Percentiles rank a stretch among this genome's conserved stretches.
phyloP scores from a whole-genome alignment of 495 filamentous ascomycete species.

The Hypoxylon perforatum region DNA sequence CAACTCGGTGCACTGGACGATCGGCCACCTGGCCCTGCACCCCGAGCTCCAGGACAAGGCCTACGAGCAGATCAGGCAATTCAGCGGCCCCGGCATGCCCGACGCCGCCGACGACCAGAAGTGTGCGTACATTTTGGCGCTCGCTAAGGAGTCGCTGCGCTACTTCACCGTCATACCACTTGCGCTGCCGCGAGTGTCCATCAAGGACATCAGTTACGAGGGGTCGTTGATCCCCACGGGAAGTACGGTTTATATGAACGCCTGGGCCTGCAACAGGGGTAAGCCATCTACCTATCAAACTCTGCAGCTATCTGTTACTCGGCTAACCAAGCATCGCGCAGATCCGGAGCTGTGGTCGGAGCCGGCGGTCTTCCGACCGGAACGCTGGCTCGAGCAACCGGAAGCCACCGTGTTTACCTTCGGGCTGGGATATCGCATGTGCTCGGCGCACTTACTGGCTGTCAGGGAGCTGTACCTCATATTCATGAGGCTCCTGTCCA shows the following conservation, averaged over 20 bases:
- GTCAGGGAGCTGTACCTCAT: slow-evolving; percentile 71
- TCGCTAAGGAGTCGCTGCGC: slow-evolving; percentile 68
- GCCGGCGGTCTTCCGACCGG: slow-evolving; percentile 67
- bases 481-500: slow-evolving; percentile 68
- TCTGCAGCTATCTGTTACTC: slow-evolving; percentile 37
- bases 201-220: slow-evolving; percentile 67
- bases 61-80: slow-evolving; percentile 61
- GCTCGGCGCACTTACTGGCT: slow-evolving; percentile 68
- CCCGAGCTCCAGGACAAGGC: slow-evolving; percentile 69
- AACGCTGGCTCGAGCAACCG: slow-evolving; percentile 69
- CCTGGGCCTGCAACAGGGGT: slow-evolving; percentile 72
- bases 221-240: slow-evolving; percentile 66
- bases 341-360: slow-evolving; percentile 67
- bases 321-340: slow-evolving; percentile 27
- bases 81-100: slow-evolving; percentile 61
- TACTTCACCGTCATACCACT: slow-evolving; percentile 70
- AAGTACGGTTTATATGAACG: slow-evolving; percentile 70
- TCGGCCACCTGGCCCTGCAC: slow-evolving; percentile 64
- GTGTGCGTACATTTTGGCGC: slow-evolving; percentile 65
- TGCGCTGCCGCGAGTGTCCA: slow-evolving; percentile 66
- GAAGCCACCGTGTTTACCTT: slow-evolving; percentile 70
- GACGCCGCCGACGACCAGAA: slow-evolving; percentile 68
- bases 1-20: slow-evolving; percentile 68
- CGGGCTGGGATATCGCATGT: slow-evolving; percentile 72
- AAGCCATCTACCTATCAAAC: slow-evolving; percentile 5